Base-by-base conservation (phyloP, 2,329 filamentous ascomycete species). In the Fusarium sp. region DNA sequence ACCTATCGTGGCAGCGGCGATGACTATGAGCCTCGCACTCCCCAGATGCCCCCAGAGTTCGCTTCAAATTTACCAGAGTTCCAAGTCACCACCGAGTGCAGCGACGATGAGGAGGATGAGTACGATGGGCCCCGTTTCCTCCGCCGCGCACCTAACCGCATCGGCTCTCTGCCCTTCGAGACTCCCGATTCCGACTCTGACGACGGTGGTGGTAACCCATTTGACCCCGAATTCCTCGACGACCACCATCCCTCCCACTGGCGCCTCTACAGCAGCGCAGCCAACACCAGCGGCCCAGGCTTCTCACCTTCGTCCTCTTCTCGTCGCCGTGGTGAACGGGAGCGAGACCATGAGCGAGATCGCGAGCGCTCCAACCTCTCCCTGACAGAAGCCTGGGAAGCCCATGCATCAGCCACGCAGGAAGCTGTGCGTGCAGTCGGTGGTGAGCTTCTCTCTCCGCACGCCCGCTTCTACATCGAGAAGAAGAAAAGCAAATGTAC, bases 391-490 rank as follows among this genome's bases (percentile, higher is more conserved):
- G 80, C 80, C 8, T 76, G 76, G 73, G 85, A 87, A 73, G 85
- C 86, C 27, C 82, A 83, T 30, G 84, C 87, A 71, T 80, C 83
- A 31, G 86, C 86, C 13, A 87, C 86, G 2, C 87, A 89, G 65
- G 88, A 89, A 75, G 85, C 87, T 1, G 83, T 87, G 13, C 82
- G 84, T 60, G 87, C 87, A 3, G 87, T 88, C 2, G 87, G 87
- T 5, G 87, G 87, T 6, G 87, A 88, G 46, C 82, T 93, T 6
- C 86, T 95, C 80, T 85, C 86, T 36, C 94, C 94, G 0, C 90
- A 94, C 78, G 94, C 94, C 3, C 89, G 89, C 30, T 98, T 98
- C 81, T 92, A 91, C 76, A 97, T 98, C 59, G 91, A 92, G 75
- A 89, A 90, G 78, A 89, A 92, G 73, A 95, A 94, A 82, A 94